Percentiles rank a stretch among this genome's conserved stretches.
Conservation (phyloP, 139 green algal genomes). For the Astrephomene gubernaculifera region DNA sequence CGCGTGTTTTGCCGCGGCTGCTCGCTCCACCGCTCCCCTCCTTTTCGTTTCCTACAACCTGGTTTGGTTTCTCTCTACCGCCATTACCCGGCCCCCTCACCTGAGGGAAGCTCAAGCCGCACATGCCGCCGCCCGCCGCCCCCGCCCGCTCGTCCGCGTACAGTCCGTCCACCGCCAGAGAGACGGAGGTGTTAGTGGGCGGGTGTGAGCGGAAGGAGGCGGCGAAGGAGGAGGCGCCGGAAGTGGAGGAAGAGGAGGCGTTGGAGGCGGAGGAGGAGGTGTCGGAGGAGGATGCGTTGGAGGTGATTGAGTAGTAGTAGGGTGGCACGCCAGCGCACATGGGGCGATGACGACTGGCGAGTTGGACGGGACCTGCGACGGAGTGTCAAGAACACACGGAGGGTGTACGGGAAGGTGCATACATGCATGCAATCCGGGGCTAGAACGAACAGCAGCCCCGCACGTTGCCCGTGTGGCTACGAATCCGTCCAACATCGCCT, state of each 20-base stretch:
- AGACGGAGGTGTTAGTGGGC: background rate
- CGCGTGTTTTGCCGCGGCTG: no score
- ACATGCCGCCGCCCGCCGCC: constrained; percentile 16
- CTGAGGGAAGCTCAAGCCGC: constrained; percentile 20
- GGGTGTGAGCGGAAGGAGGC: background rate
- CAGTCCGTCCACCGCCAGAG: constrained; percentile 28
- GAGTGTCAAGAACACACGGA: no score
- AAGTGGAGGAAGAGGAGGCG: no score
- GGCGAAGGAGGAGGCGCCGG: background rate
- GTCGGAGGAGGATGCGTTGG: background rate
- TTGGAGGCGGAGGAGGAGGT: no score
- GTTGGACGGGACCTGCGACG: background rate
- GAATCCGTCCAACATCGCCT: background rate
- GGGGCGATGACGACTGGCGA: constrained; percentile 33
- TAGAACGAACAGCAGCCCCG: no score
- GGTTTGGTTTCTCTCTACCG: no score
- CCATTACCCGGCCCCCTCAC: background rate
- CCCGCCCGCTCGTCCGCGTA: constrained; percentile 24
- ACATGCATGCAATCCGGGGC: no score
- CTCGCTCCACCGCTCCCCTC: no score
- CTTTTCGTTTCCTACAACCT: no score
- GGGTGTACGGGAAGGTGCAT: no score
- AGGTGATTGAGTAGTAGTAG: no score
- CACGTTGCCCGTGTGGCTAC: no score
- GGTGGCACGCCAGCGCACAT: background rate